Base-by-base conservation (phyloP, 345 rosid genomes). In the Laguncularia racemosa region DNA sequence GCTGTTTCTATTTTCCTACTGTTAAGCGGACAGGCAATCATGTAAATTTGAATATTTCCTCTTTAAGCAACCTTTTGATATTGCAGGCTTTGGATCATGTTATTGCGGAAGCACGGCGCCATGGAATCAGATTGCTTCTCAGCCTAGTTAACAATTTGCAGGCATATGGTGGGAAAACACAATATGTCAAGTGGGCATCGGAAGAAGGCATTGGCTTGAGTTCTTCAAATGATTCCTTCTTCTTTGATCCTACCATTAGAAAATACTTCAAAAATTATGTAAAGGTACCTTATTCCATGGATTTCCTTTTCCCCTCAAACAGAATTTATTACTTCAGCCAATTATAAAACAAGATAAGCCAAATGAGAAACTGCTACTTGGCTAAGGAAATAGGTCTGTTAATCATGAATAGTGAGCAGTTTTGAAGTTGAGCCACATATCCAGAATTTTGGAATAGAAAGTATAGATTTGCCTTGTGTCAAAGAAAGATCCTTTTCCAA, bases 111-210 rank as follows among this genome's bases (percentile, higher is more conserved):
- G 96, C 97, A 43, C 79, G 81, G 66, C 76, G 53, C 38, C 82
- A 81, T 47, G 84, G 76, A 60, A 67, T 92, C 61, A 83, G 89
- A 74, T 71, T 89, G 68, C 85, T 92, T 68, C 88, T 92, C 52
- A 67, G 93, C 75, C 73, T 92, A 59, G 98, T 86, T 33, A 89
- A 92, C 56, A 92, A 92, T 80, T 73, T 92, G 61, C 83, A 81
- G 50, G 81, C 91, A 18, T 92, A 86, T 52, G 98, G 98, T 55
- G 98, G 97, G 46, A 92, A 92, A 73, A 81, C 89, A 49, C 97
- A 86, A 68, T 89, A 92, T 19, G 97, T 92, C 55, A 77, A 89
- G 28, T 92, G 98, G 98, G 98, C 98, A 19, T 86, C 92, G 97
- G 72, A 86, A 67, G 98, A 92, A 76, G 97, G 98, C 49, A 58